phyloP scores from a whole-genome alignment of 257 asterid genomes.

The Fraxinus cuspidata region DNA sequence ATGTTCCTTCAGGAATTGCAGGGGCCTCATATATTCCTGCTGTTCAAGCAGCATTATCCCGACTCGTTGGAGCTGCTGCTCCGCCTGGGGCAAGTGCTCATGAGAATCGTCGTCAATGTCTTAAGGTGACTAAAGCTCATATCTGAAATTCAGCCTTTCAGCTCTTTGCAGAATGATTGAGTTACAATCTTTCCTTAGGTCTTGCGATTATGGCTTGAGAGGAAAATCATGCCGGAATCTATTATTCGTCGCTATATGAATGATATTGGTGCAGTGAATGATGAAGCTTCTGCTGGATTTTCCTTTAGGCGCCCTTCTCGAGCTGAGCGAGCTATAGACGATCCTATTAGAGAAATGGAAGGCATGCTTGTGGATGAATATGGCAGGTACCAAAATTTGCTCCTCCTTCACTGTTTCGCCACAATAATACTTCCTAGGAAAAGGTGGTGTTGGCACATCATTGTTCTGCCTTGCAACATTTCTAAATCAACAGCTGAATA shows the following conservation, averaged over 20 bases:
- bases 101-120: conserved; percentile 97
- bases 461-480: not conserved
- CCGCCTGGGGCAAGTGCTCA: conserved; percentile 83
- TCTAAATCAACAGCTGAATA: not conserved
- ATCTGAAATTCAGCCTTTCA: conserved; percentile 16
- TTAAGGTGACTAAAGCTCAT: conserved; percentile 57
- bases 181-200: conserved; percentile 49
- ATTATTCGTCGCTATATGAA: conserved; percentile 72
- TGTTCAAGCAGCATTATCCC: conserved; percentile 84
- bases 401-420: not conserved
- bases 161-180: conserved; percentile 28
- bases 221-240: conserved; percentile 85
- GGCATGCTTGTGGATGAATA: conserved; percentile 97
- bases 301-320: conserved; percentile 86
- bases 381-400: conserved; percentile 65
- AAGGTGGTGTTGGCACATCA: not conserved
- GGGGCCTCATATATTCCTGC: conserved; percentile 90
- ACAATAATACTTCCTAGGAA: not conserved
- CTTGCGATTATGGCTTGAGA: conserved; percentile 93
- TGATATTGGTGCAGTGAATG: conserved; percentile 58
- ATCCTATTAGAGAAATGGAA: conserved; percentile 98
- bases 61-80: conserved; percentile 87
- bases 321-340: conserved; percentile 89
- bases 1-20: conserved; percentile 70
- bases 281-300: conserved; percentile 65